These are phyloP conservation scores for Theileria sp. DNA, from an alignment of 169 alveolate genomes.

Conservation along the genomic window DNA sequence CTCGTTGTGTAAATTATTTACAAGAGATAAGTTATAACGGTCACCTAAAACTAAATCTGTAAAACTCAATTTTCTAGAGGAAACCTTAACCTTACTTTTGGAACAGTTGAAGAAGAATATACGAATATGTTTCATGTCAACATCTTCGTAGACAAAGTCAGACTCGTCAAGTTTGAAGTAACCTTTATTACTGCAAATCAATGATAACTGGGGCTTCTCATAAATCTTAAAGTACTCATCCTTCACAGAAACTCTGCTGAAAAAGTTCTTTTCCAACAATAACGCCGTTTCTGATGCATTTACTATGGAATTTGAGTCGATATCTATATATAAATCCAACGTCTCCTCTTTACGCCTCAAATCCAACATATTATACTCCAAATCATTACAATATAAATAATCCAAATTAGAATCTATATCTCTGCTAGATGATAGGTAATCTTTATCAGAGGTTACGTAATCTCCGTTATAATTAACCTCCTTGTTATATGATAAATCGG, in stretches of 20 bases:
- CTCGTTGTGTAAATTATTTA: slow-evolving; percentile 35
- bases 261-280: slow-evolving; percentile 32
- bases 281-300: slow-evolving; percentile 25
- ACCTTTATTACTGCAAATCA: slow-evolving; percentile 28
- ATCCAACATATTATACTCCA: neutral
- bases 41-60: slow-evolving; percentile 41
- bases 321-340: slow-evolving; percentile 3
- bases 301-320: slow-evolving; percentile 10
- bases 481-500: neutral
- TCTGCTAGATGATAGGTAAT: neutral
- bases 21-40: slow-evolving; percentile 32
- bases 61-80: slow-evolving; percentile 21
- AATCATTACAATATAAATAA: neutral
- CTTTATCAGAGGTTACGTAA: neutral
- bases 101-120: slow-evolving; percentile 60
- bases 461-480: neutral
- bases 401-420: neutral
- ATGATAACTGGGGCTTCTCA: slow-evolving; percentile 13
- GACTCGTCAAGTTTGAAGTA: slow-evolving; percentile 60
- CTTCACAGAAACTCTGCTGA: slow-evolving; percentile 22
- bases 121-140: slow-evolving; percentile 45
- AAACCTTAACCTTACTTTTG: slow-evolving; percentile 12
- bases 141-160: slow-evolving; percentile 24
- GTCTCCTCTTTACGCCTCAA: neutral
- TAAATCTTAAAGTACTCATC: slow-evolving; percentile 19